phyloP scores from a whole-genome alignment of 2,329 filamentous ascomycete genomes.

The Aspergillus hortae region DNA sequence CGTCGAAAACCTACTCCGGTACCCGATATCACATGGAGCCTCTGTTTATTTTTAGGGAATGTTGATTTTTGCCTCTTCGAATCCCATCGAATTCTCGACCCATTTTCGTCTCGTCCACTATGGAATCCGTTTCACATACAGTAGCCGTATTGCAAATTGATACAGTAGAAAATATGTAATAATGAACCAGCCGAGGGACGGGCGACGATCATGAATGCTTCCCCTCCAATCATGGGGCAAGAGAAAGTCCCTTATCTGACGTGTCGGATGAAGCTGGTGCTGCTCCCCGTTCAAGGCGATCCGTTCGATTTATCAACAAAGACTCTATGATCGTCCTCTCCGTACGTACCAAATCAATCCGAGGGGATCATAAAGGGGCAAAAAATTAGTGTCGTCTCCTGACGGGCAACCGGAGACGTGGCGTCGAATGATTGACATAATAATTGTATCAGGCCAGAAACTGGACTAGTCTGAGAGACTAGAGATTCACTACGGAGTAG shows the following conservation, averaged over 20 bases:
- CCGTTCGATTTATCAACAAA: too few species aligned
- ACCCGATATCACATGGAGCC: neutral
- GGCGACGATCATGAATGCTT: neutral
- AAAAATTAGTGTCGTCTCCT: neutral
- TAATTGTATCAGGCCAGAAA: neutral
- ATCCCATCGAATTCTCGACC: too few species aligned
- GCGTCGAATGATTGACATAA: constrained; percentile 6
- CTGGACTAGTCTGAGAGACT: neutral
- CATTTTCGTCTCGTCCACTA: too few species aligned
- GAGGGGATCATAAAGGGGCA: neutral
- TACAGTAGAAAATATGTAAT: too few species aligned
- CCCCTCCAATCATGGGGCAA: neutral
- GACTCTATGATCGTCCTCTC: too few species aligned
- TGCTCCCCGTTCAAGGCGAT: too few species aligned
- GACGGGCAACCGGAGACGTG: neutral
- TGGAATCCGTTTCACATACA: too few species aligned
- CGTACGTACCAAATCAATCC: too few species aligned
- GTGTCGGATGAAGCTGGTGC: neutral
- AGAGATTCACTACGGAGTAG: neutral
- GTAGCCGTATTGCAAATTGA: too few species aligned
- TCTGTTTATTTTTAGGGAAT: neutral
- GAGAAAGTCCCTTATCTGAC: neutral
- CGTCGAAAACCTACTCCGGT: neutral
- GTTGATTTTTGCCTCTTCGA: neutral
- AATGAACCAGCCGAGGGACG: too few species aligned